Evolutionary conservation across 495 filamentous ascomycete genomes (phyloP).

Genomic region (Xylaria sp.): DNA sequence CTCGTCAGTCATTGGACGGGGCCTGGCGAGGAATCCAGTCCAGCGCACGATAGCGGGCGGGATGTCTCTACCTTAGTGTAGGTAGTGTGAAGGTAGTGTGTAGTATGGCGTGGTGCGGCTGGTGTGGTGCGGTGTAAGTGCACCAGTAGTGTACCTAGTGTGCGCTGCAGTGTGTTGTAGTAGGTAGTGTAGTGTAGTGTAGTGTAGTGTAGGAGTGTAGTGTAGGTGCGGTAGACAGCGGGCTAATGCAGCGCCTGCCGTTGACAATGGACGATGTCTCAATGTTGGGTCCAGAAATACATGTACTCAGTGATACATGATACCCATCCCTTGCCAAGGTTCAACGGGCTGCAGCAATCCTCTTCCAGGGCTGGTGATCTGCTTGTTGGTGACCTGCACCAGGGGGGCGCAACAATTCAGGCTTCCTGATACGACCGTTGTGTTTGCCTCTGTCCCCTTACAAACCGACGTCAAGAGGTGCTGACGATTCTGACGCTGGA

Average conservation of each 20-base stretch:
- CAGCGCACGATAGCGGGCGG: background rate
- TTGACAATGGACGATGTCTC: slow-evolving; percentile 1
- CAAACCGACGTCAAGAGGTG: background rate
- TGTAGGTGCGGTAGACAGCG: too few relatives aligned
- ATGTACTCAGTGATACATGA: slow-evolving; percentile 11
- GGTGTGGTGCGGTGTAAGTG: too few relatives aligned
- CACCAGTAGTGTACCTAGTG: too few relatives aligned
- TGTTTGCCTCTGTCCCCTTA: background rate
- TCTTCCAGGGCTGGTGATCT: background rate
- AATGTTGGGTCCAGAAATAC: slow-evolving; percentile 12
- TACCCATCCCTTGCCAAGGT: background rate
- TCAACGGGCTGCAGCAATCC: background rate
- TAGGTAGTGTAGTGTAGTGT: background rate
- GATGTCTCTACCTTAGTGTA: background rate
- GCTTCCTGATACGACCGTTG: background rate
- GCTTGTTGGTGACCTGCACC: background rate
- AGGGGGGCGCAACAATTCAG: background rate
- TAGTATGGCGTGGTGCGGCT: too few relatives aligned
- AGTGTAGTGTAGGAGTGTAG: background rate
- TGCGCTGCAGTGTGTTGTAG: too few relatives aligned
- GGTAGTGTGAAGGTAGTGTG: too few relatives aligned
- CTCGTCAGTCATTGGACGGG: slow-evolving; percentile 21
- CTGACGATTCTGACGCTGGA: background rate
- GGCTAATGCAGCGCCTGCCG: background rate
- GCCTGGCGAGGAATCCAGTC: background rate